Evolutionary conservation across 257 asterid species (phyloP).

Genomic region (Primulina eburnea): DNA sequence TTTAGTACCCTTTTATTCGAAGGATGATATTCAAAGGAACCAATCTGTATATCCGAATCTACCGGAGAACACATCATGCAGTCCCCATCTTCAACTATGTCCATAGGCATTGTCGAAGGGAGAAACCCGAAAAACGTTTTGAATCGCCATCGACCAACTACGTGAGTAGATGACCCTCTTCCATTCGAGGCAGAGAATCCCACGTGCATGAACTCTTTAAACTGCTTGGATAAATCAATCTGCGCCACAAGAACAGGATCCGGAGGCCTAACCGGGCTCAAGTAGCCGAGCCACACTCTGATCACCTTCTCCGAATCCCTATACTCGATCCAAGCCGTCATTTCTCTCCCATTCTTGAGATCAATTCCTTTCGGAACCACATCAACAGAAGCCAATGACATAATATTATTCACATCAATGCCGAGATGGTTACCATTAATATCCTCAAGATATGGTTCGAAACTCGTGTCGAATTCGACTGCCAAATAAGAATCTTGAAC

Average conservation of each 20-base stretch:
- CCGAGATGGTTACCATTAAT: constrained; percentile 55
- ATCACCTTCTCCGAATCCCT: constrained; percentile 43
- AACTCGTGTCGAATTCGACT: constrained; percentile 58
- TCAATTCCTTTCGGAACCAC: constrained; percentile 38
- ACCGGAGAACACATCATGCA: constrained; percentile 51
- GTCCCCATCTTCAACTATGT: constrained; percentile 35
- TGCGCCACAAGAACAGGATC: constrained; percentile 44
- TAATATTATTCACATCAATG: constrained; percentile 40
- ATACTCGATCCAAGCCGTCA: constrained; percentile 65
- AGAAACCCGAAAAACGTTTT: constrained; percentile 42
- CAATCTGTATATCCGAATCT: constrained; percentile 26
- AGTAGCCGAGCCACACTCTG: constrained; percentile 54
- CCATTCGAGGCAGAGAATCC: constrained; percentile 75
- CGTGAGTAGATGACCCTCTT: constrained; percentile 54
- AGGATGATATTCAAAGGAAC: constrained; percentile 17
- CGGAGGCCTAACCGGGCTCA: constrained; percentile 40
- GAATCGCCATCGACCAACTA: constrained; percentile 50
- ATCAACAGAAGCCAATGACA: constrained; percentile 49
- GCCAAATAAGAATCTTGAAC: constrained; percentile 49
- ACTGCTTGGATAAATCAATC: constrained; percentile 48
- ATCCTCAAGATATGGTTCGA: constrained; percentile 41
- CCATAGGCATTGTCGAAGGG: constrained; percentile 35
- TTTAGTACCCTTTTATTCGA: constrained; percentile 21
- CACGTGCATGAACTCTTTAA: constrained; percentile 65
- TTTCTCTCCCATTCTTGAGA: constrained; percentile 46